Evolutionary conservation across 768 basidiomycete species (phyloP).

Genomic region (Zangia roseola): DNA sequence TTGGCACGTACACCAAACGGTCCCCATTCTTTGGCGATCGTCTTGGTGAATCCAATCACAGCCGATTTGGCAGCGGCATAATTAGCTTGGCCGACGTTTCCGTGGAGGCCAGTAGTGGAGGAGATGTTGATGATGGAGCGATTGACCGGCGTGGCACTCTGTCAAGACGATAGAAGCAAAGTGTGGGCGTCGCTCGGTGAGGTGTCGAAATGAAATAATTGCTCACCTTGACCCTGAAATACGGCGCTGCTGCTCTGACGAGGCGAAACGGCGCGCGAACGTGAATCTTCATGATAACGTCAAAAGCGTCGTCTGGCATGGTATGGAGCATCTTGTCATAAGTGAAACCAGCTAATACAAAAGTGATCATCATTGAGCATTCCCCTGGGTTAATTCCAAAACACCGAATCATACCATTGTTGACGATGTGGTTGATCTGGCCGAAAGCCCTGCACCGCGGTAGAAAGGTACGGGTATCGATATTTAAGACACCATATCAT

Average conservation of each 20-base stretch:
- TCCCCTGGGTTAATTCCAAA: too few relatives aligned
- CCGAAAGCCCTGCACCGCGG: slow-evolving; percentile 59
- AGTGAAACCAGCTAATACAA: slow-evolving; percentile 61
- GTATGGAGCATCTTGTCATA: slow-evolving; percentile 89
- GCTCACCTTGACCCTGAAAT: slow-evolving; percentile 72
- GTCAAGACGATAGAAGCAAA: not conserved
- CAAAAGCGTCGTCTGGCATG: slow-evolving; percentile 78
- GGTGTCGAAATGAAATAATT: not conserved
- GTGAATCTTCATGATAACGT: slow-evolving; percentile 82
- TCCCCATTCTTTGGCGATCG: slow-evolving; percentile 88
- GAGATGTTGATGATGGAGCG: slow-evolving; percentile 82
- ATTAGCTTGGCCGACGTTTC: slow-evolving; percentile 84
- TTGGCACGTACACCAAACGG: slow-evolving; percentile 79
- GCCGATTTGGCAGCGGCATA: slow-evolving; percentile 80
- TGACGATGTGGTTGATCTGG: slow-evolving; percentile 84
- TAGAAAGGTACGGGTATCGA: not conserved
- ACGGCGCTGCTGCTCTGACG: slow-evolving; percentile 79
- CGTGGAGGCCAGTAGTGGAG: slow-evolving; percentile 79
- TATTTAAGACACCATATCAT: not conserved
- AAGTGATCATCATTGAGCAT: not conserved
- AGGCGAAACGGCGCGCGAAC: slow-evolving; percentile 85
- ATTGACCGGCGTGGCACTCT: slow-evolving; percentile 60
- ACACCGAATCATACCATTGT: slow-evolving; percentile 54
- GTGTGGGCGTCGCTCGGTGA: not conserved
- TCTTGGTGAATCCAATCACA: slow-evolving; percentile 79